Base-by-base conservation (phyloP, 352 stramenopile genomes). In the Globisporangium heterothallicum region DNA sequence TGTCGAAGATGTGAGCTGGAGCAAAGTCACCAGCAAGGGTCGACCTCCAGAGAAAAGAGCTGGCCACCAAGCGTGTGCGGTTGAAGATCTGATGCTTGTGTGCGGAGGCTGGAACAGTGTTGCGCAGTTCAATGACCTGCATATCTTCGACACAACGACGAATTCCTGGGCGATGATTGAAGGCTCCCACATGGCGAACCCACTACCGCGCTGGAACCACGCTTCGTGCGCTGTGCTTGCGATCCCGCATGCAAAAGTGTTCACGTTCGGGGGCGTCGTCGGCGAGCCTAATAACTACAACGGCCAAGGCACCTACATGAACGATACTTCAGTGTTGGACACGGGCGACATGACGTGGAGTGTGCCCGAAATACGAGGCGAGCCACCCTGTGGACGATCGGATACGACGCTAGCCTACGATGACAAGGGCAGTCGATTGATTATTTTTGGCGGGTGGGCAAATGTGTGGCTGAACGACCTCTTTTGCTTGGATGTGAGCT, bases 401-500 rank as follows among this genome's bases (percentile, higher is more conserved):
- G 95, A 99, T 66, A 86, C 92, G 46, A 93, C 89, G n/a, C 85
- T 98, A 24, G 79, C 80, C 2, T 98, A 98, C 68, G 95, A 98
- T 42, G 80, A 91, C 64, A 94, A 96, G 46, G 82, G 83, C 30
- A 94, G 84, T 29, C 76, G 88, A 0, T 58, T 99, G 16, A 64
- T 98, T 25, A 62, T 98, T 24, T 98, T 98, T 63, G 96, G 96
- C 19, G 96, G 96, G 25, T 99, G 96, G 95, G 88, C 92, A 1
- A 97, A 98, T 53, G 74, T 86, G 29, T 99, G 95, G 94, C 72
- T 96, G 21, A 84, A 93, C 49, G 86, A 98, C 44, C 67, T 97
- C n/a, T 92, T 83, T 56, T 72, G 81, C 9, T 91, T 97, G 26
- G 90, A 98, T 42, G 94, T 98, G 26, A 90, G 78, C 48, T 94